Base-by-base conservation (phyloP, 345 rosid species). In the Garcia nutans region DNA sequence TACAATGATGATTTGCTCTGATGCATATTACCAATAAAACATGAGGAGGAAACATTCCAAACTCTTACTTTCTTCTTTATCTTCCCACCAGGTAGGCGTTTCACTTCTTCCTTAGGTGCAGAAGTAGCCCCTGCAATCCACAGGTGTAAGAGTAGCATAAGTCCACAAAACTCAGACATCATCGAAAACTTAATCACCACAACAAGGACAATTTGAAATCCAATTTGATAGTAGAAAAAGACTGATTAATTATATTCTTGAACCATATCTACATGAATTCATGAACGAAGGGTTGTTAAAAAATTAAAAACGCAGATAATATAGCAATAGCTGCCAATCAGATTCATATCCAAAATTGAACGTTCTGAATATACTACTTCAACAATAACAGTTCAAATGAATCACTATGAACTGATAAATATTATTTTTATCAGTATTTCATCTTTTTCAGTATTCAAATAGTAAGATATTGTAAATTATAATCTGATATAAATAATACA, bases 51-150 rank as follows among this genome's bases (percentile, higher is more conserved):
- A n/a, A 22, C 4, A 45, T 44, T 22, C 28, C 28, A 10, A 33
- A 33, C 15, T 26, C 87, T 86, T 79, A 95, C 99, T 89, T 95
- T 95, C 88, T 91, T 95, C 90, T 95, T 93, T 26, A 93, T 31
- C 84, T 95, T 95, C 28, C 97, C 98, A 49, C 98, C 98, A 52
- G 99, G 97, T 45, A 93, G 96, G 52, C 96, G 96, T 74, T 93
- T 95, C 24, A 93, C 97, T 81, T 88, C 97, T 77, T 89, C 97
- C 77, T 88, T 92, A 52, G 89, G 75, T 19, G 88, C 77, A 55
- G 84, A 79, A 10, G 82, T 12, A 33, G 74, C 81, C 73, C 88
- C 97, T 88, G 79, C 58, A 82, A 17, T 37, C 28, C 28, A 2
- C 59, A 47, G n/a, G 6, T 5, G 5, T 2, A 0, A 17, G 22